phyloP scores from a whole-genome alignment of 2,329 filamentous ascomycete species.

The Trichoderma sp. region DNA sequence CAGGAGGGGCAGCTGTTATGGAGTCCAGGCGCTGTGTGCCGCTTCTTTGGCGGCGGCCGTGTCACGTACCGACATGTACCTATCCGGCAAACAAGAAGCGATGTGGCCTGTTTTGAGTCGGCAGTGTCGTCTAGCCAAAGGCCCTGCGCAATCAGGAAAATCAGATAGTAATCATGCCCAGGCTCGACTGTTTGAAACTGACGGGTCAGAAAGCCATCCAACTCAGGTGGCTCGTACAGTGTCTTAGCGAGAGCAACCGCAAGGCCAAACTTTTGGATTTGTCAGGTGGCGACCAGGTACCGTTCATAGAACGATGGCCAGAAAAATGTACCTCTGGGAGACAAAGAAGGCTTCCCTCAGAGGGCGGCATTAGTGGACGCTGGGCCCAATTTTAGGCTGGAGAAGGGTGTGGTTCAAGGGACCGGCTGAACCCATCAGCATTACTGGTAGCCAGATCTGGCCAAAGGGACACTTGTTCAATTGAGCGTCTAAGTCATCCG shows the following conservation, averaged over 20 bases:
- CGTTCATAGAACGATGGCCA: not conserved
- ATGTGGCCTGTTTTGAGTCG: constrained; percentile 3
- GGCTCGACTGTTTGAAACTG: not conserved
- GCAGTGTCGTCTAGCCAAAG: not conserved
- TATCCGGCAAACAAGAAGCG: not conserved
- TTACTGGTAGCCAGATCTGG: constrained; percentile 22
- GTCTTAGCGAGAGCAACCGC: not conserved
- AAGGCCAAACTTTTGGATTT: constrained; percentile 3
- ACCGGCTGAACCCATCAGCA: constrained; percentile 3
- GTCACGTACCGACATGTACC: not conserved
- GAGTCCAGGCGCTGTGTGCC: not conserved
- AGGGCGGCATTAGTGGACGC: constrained; percentile 17
- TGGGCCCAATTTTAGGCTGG: constrained; percentile 19
- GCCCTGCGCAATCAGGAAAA: not conserved
- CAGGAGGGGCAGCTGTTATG: constrained; percentile 12
- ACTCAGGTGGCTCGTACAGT: not conserved
- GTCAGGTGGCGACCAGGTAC: constrained; percentile 17
- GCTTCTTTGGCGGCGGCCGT: too few species aligned
- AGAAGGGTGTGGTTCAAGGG: constrained; percentile 17
- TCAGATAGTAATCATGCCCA: constrained; percentile 14
- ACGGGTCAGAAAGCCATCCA: not conserved
- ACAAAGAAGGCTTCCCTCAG: not conserved
- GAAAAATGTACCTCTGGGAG: not conserved
- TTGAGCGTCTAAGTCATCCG: constrained; percentile 33
- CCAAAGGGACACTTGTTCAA: constrained; percentile 50